Evolutionary conservation across 148 eudicot genomes (phyloP).

Genomic region (Rhododendron kiyosumense): DNA sequence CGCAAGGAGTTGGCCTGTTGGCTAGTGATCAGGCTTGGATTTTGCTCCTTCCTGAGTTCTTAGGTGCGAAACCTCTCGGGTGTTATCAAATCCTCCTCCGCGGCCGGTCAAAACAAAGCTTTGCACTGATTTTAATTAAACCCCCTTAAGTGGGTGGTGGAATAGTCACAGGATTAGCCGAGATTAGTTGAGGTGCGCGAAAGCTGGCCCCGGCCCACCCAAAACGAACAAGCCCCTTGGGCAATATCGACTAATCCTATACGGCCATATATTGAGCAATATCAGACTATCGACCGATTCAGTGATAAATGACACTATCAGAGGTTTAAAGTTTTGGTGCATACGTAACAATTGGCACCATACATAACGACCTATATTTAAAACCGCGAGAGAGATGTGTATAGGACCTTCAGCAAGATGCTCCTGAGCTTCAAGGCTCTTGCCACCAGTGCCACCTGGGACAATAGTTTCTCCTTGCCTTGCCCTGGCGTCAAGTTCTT

Average conservation of each 20-base stretch:
- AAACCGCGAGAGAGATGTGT: neutral
- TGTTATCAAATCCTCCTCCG: neutral
- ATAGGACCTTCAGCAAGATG: slow-evolving; percentile 32
- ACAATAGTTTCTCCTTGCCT: slow-evolving; percentile 30
- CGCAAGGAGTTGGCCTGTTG: no score
- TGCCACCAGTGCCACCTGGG: slow-evolving; percentile 36
- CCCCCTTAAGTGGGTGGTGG: no score
- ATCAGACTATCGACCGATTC: neutral
- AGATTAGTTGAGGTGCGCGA: no score
- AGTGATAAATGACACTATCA: neutral
- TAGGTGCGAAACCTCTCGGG: neutral
- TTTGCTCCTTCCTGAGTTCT: neutral
- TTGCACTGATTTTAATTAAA: no score
- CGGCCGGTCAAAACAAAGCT: neutral
- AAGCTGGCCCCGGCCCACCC: no score
- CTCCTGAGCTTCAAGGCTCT: slow-evolving; percentile 29
- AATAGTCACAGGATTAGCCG: no score
- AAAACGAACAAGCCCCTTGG: no score
- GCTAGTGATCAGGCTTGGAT: no score
- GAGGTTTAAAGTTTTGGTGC: neutral
- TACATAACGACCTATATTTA: neutral
- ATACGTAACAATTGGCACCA: neutral
- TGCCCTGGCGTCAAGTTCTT: slow-evolving; percentile 21
- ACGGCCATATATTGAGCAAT: neutral
- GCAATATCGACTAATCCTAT: no score